A percentile compares a stretch with the other conserved stretches of the same genome.
Evolutionary conservation across 768 basidiomycete genomes (phyloP).

Genomic region (Kondoa subrosea): DNA sequence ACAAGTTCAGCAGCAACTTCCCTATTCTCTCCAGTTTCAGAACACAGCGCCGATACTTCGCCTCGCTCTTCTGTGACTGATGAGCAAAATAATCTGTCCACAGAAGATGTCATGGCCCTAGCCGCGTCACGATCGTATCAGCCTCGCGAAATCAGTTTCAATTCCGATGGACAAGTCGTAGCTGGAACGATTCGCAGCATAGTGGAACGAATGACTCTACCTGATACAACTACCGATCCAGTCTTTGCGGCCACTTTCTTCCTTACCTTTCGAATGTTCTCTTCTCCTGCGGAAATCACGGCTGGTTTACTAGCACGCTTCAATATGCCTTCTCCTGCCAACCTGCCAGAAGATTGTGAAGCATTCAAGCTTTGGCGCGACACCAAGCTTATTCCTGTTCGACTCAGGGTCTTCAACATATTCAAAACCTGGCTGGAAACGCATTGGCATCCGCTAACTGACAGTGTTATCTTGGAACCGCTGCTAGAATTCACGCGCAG

Average conservation of each 20-base stretch:
- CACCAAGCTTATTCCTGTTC: slow-evolving; percentile 71
- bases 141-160: slow-evolving; percentile 71
- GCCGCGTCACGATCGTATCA: slow-evolving; percentile 44
- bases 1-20: slow-evolving; percentile 13
- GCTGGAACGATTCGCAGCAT: slow-evolving; percentile 76
- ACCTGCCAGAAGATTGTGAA: slow-evolving; percentile 38
- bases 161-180: slow-evolving; percentile 71
- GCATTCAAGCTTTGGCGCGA: slow-evolving; percentile 64
- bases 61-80: slow-evolving; percentile 11
- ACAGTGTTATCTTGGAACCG: slow-evolving; percentile 42
- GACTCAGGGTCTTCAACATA: slow-evolving; percentile 77
- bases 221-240: slow-evolving; percentile 74
- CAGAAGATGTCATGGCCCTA: slow-evolving; percentile 15
- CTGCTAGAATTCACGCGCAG: slow-evolving; percentile 31
- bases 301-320: slow-evolving; percentile 65
- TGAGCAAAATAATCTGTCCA: slow-evolving; percentile 13
- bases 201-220: slow-evolving; percentile 94
- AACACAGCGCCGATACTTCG: slow-evolving; percentile 14
- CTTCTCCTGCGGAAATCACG: slow-evolving; percentile 57
- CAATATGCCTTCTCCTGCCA: slow-evolving; percentile 46
- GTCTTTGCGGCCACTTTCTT: slow-evolving; percentile 80
- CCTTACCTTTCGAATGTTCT: slow-evolving; percentile 84
- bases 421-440: slow-evolving; percentile 85
- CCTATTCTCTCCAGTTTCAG: slow-evolving; percentile 11
- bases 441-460: slow-evolving; percentile 66